Evolutionary conservation across 805 yeast species (phyloP).

Genomic region (Kluyveromyces wickerhamii): DNA sequence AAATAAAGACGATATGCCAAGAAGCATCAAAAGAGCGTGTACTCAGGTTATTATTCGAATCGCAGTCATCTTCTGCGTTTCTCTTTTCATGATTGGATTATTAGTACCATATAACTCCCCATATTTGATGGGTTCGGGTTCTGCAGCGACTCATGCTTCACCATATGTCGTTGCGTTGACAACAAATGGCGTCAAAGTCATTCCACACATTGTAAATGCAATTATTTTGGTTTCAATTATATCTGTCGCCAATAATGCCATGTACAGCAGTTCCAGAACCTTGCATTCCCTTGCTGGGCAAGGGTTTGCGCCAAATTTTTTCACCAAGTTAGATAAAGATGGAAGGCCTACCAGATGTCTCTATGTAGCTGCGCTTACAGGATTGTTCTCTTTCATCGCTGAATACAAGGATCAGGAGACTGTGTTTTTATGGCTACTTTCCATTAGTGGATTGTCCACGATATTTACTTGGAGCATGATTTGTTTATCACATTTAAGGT

Average conservation of each 20-base stretch:
- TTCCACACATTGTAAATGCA: slow-evolving; percentile 49
- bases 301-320: slow-evolving; percentile 42
- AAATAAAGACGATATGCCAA: slow-evolving; percentile 38
- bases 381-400: slow-evolving; percentile 52
- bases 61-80: slow-evolving; percentile 45
- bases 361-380: slow-evolving; percentile 36
- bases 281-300: slow-evolving; percentile 44
- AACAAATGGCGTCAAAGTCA: slow-evolving; percentile 39
- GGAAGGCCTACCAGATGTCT: slow-evolving; percentile 51
- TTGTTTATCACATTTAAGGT: slow-evolving; percentile 58
- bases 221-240: slow-evolving; percentile 50
- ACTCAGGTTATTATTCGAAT: slow-evolving; percentile 48
- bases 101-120: slow-evolving; percentile 57
- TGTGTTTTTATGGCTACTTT: slow-evolving; percentile 67
- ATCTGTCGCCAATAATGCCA: slow-evolving; percentile 55
- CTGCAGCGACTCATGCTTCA: slow-evolving; percentile 41
- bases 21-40: slow-evolving; percentile 51
- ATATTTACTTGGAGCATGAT: slow-evolving; percentile 74
- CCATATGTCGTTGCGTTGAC: slow-evolving; percentile 44
- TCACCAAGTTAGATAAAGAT: slow-evolving; percentile 39
- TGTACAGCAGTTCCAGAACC: slow-evolving; percentile 54
- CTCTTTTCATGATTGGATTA: slow-evolving; percentile 51
- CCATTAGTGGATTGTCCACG: slow-evolving; percentile 66
- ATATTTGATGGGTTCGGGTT: slow-evolving; percentile 39
- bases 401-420: slow-evolving; percentile 48